Percentiles rank a stretch among this genome's conserved stretches.
phyloP scores from a whole-genome alignment of 1,139 yeast species.

The Spathaspora sp. region DNA sequence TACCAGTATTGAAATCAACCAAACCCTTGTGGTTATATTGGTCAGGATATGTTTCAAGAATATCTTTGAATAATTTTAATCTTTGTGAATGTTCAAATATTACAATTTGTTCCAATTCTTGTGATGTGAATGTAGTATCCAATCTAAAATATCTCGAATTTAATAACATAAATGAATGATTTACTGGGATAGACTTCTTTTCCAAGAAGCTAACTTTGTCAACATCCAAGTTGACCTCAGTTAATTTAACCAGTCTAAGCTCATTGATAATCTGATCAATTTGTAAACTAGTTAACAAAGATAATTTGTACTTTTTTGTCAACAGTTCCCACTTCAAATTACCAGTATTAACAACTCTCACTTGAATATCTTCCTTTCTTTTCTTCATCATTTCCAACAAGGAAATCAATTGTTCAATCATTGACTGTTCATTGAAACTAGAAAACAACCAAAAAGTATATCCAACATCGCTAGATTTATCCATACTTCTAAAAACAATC shows the following conservation, averaged over 20 bases:
- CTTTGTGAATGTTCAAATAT: conserved; percentile 40
- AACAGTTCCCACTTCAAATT: conserved; percentile 5
- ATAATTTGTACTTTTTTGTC: conserved; percentile 10
- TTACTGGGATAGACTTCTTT: conserved; percentile 30
- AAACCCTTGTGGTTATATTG: conserved; percentile 22
- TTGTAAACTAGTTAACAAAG: conserved; percentile 14
- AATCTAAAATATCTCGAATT: conserved; percentile 45
- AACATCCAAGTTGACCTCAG: neutral
- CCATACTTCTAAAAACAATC: conserved; percentile 15
- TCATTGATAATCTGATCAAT: conserved; percentile 17
- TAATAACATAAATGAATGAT: conserved; percentile 35
- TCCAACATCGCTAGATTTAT: conserved; percentile 16
- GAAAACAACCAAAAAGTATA: conserved; percentile 58
- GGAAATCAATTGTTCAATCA: conserved; percentile 43
- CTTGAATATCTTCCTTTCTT: conserved; percentile 28
- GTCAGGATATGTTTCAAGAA: conserved; percentile 32
- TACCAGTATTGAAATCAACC: conserved; percentile 20
- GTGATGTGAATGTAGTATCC: conserved; percentile 17
- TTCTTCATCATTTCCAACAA: conserved; percentile 32
- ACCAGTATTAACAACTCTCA: conserved; percentile 35
- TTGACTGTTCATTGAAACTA: conserved; percentile 38
- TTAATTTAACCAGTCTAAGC: conserved; percentile 6
- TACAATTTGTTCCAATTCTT: conserved; percentile 28
- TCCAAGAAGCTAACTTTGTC: conserved; percentile 14
- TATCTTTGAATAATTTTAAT: conserved; percentile 26